phyloP scores from a whole-genome alignment of 2,329 filamentous ascomycete genomes.

The Hypomyces perniciosus region DNA sequence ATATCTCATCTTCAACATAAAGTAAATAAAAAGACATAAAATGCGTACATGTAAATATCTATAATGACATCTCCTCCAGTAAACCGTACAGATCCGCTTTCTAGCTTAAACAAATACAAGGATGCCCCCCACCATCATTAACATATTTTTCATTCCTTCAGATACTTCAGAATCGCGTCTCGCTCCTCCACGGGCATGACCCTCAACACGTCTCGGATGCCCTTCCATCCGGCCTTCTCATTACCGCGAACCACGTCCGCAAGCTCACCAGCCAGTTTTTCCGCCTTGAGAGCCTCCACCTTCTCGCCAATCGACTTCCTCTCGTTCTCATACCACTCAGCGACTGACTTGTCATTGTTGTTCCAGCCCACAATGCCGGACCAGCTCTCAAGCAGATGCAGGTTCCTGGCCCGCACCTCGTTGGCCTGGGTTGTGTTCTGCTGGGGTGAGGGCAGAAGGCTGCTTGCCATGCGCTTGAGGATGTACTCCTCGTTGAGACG shows the following conservation, averaged over 20 bases:
- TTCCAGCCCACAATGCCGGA: slow-evolving; percentile 71
- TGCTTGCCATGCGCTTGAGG: slow-evolving; percentile 72
- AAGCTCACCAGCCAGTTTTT: slow-evolving; percentile 51
- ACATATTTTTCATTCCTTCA: slow-evolving; percentile 35
- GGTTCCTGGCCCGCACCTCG: slow-evolving; percentile 58
- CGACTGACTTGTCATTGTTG: slow-evolving; percentile 73
- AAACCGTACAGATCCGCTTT: too few relatives aligned
- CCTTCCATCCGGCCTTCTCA: slow-evolving; percentile 69
- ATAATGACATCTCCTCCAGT: too few relatives aligned
- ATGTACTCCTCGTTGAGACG: slow-evolving; percentile 97
- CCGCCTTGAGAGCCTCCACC: slow-evolving; percentile 76
- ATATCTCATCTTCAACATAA: too few relatives aligned
- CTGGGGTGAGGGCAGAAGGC: slow-evolving; percentile 27
- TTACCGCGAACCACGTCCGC: slow-evolving; percentile 39
- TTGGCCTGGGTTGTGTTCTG: slow-evolving; percentile 36
- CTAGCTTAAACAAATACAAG: too few relatives aligned
- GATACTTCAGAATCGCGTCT: slow-evolving; percentile 66
- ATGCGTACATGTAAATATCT: too few relatives aligned
- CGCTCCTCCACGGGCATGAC: slow-evolving; percentile 86
- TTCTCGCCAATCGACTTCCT: slow-evolving; percentile 74
- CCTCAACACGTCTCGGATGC: slow-evolving; percentile 76
- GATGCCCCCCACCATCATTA: neutral
- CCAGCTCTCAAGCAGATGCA: slow-evolving; percentile 78
- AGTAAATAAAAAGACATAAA: too few relatives aligned
- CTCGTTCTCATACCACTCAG: slow-evolving; percentile 95